Base-by-base conservation (phyloP, 352 stramenopile species). In the Phytophthora palmivora region DNA sequence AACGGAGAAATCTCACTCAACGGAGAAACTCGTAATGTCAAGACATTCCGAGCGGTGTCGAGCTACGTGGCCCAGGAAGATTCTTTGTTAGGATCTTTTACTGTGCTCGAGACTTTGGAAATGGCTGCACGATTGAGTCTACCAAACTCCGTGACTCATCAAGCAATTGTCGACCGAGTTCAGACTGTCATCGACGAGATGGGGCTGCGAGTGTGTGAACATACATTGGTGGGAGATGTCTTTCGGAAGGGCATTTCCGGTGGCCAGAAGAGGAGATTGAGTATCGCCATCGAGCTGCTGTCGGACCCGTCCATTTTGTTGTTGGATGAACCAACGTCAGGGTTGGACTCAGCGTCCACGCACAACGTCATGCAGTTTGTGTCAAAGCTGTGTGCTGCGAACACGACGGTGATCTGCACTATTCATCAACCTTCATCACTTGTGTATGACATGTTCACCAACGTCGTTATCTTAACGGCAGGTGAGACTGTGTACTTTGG, bases 391-490 rank as follows among this genome's bases (percentile, higher is more conserved):
- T 67, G 50, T 10, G 28, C 12, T 30, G 50, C 56, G 12, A 50
- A 50, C 15, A 67, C 57, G 15, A 92, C 76, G 16, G 76, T 98
- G 11, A 60, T 97, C 1, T 96, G 92, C 37, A 97, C 89, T 32
- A 97, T 98, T 67, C 92, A 98, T 67, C 92, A 98, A 67, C 92
- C 92, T 9, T 85, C 78, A 18, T 90, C 79, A n/a, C 28, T 71
- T 5, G 63, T 71, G n/a, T 71, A 71, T 45, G 39, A 71, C 22
- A 67, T 71, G 55, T 71, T 71, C 38, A 71, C 63, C 10, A 67
- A 72, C 48, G 77, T 88, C 34, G 44, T 89, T 38, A 66, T 94
- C 37, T 67, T 92, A 15, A 67, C 84, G 12, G 76, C 71, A 7
- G 89, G 92, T 2, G 61, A 83, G 44, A 84, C 93, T 1, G 81